Percentiles rank a stretch among this genome's conserved stretches.
phyloP scores from a whole-genome alignment of 495 filamentous ascomycete species.

The Neurospora tetrasperma region DNA sequence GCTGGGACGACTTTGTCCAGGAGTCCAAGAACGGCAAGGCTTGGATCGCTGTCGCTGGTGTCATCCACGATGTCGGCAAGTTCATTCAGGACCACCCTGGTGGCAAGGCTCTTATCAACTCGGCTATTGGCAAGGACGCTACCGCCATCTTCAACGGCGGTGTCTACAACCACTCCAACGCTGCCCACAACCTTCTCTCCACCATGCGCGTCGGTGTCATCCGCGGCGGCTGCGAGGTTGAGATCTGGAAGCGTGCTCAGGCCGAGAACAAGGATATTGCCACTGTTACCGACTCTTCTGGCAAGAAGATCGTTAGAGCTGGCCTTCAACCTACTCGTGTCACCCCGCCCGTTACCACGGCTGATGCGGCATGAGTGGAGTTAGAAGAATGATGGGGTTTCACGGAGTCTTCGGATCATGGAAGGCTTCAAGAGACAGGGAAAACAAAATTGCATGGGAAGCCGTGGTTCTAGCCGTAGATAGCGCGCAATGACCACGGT shows the following conservation, averaged over 20 bases:
- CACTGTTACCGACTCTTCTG: constrained; percentile 69
- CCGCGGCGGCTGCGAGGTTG: constrained; percentile 91
- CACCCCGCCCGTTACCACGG: constrained; percentile 55
- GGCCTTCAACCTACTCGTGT: constrained; percentile 87
- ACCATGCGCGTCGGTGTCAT: constrained; percentile 97
- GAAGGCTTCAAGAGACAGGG: neutral
- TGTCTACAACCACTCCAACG: constrained; percentile 96
- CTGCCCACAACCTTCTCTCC: constrained; percentile 90
- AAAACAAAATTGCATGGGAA: neutral
- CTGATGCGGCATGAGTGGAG: constrained; percentile 55
- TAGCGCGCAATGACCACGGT: neutral
- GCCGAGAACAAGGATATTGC: constrained; percentile 79
- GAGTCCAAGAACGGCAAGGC: constrained; percentile 74
- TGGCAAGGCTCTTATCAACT: constrained; percentile 89
- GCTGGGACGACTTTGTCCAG: constrained; percentile 90
- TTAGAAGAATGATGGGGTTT: neutral
- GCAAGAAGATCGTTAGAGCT: constrained; percentile 78
- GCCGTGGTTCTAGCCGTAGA: neutral
- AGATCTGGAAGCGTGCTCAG: constrained; percentile 97
- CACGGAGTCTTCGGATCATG: neutral
- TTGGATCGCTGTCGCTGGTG: constrained; percentile 81
- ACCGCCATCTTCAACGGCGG: constrained; percentile 99
- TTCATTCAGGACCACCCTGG: constrained; percentile 98
- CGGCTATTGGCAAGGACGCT: constrained; percentile 92
- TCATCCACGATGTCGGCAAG: constrained; percentile 87